Evolutionary conservation across 1,284 basidiomycete genomes (phyloP), one percentile per base, ranked within the genome.

Genomic region (Anthracocystis walkeri): DNA sequence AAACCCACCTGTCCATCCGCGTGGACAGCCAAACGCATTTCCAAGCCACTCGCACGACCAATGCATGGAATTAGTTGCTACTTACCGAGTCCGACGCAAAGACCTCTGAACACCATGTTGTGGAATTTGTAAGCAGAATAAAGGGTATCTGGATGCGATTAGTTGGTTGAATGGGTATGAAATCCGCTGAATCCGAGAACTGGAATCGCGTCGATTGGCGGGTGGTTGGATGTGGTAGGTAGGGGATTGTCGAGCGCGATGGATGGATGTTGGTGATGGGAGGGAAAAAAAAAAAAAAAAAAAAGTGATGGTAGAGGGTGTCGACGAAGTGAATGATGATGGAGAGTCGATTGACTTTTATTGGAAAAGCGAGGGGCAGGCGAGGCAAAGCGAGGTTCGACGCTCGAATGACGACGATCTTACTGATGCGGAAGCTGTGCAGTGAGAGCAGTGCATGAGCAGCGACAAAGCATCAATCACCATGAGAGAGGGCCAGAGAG

Each of bases 81-180:
- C 75, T 71, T 63, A 77, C 75, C 75, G 59, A 77, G 64, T 48
- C 75, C 72, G 51, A 75, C 75, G 67, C 75, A 77, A 59, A 77
- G 60, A 50, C 71, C 66, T 60, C 57, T 55, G 67, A 75, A 77
- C 14, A 77, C 71, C 71, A 77, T 75, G 20, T 31, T 75, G 62
- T 58, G 52, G 14, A 31, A 27, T 29, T 41, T 23, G n/a, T 16
- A 31, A 44, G 38, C 31, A 31, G 21, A 42, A 35, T 27, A 53
- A 25, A 38, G 38, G 52, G 44, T 33, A 41, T 41, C 16, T 45
- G 11, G 20, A 16, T 20, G 29, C 18, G 20, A 27, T 16, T 49
- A 20, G 29, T 33, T 27, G 54, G 20, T 23, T 16, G 14, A 48
- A 21, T 45, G 51, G 59, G 38, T 42, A 46, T 46, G 53, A 52